Evolutionary conservation across 2,329 filamentous ascomycete genomes (phyloP), one percentile per base, ranked within the genome.

Genomic region (Arthrobotrys pseudoclavata): DNA sequence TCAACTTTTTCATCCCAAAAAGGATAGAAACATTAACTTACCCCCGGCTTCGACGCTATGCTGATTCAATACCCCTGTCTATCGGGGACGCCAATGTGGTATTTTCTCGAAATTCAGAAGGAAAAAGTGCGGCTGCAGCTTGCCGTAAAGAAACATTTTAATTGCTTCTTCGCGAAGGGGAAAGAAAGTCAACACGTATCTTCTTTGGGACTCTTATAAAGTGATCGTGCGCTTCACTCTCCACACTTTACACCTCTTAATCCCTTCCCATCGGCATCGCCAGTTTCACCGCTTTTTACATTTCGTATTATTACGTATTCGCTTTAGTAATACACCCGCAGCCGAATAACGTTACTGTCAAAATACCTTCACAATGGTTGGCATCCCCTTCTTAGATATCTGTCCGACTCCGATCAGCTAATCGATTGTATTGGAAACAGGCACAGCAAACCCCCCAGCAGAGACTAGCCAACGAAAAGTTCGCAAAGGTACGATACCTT

Each of bases 381-480:
- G 42, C 42, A 45, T 45, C n/a, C 15, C n/a, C 42, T 40, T n/a
- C 37, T 20, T 9, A 6, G 42, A 34, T 34, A 10, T 9, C 31
- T 20, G 20, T 20, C n/a, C n/a, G 42, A 45, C 2, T 47, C 13
- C 37, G 13, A n/a, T 24, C 45, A 55, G 61, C 69, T 75, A 75
- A 75, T 42, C 42, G 13, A 18, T 18, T 34, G 10, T 12, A 18
- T 26, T 26, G 37, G 24, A 18, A 15, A 79, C 82, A 94, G 92
- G 91, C 90, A 81, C 92, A 53, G 22, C 74, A 95, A 90, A 96
- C 92, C 81, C 92, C 91, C 81, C 89, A 93, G 84, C 93, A 96
- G 86, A 91, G 92, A 84, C 89, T 89, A 82, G 90, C 91, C 79
- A 96, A 96, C 86, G 89, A 89, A 82, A 91, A 91, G 85, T 96